Percentiles rank a stretch among this genome's conserved stretches.
phyloP scores from a whole-genome alignment of 495 filamentous ascomycete genomes.

The Umbilicaria muhlenbergii region DNA sequence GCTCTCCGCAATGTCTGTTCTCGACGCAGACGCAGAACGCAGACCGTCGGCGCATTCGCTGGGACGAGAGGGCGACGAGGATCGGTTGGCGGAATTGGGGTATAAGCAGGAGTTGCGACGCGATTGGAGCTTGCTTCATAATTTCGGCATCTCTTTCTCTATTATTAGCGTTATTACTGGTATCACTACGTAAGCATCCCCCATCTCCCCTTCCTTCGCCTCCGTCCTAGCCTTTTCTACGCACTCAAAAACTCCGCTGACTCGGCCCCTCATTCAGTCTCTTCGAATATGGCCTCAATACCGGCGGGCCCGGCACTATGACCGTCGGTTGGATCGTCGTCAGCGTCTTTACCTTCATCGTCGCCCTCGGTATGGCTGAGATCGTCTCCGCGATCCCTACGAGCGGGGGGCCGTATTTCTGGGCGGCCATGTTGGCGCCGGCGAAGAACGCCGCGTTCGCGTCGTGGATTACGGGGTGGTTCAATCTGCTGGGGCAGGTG shows the following conservation, averaged over 20 bases:
- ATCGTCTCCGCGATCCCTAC: constrained; percentile 52
- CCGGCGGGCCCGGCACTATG: constrained; percentile 42
- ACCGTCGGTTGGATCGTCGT: constrained; percentile 41
- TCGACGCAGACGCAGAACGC: too few relatives aligned
- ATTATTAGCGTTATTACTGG: constrained; percentile 52
- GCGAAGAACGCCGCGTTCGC: constrained; percentile 38
- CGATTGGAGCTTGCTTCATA: constrained; percentile 46
- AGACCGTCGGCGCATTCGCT: not conserved
- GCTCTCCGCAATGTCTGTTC: too few relatives aligned
- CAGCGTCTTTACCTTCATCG: constrained; percentile 40
- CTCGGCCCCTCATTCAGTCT: constrained; percentile 6
- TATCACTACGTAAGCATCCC: constrained; percentile 30
- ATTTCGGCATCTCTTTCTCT: constrained; percentile 51
- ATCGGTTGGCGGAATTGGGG: constrained; percentile 39
- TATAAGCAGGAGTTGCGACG: constrained; percentile 47
- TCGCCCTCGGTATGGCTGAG: constrained; percentile 47
- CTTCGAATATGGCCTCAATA: constrained; percentile 37
- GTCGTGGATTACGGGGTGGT: constrained; percentile 53
- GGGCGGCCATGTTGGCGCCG: constrained; percentile 46
- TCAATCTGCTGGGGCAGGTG: constrained; percentile 43
- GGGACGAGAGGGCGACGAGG: constrained; percentile 25
- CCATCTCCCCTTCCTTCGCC: not conserved
- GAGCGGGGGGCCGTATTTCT: constrained; percentile 50
- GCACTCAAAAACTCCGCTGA: too few relatives aligned
- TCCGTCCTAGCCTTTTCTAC: too few relatives aligned